These are phyloP conservation scores for Stylonectria norvegica DNA, from an alignment of 2,329 filamentous ascomycete species.

Conservation along the genomic window DNA sequence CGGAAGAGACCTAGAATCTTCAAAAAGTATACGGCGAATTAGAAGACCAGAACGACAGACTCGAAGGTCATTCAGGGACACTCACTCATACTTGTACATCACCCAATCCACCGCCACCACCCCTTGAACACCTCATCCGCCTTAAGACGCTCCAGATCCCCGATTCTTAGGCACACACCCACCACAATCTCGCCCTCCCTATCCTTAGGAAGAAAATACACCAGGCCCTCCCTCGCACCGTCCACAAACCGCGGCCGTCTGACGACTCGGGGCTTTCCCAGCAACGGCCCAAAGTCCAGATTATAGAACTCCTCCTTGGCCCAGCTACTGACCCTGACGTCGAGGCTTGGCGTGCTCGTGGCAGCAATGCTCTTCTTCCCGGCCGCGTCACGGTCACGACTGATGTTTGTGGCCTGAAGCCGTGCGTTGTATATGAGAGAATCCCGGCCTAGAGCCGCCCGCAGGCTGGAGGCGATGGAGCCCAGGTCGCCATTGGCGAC, in stretches of 20 bases:
- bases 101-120: too few species aligned
- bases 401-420: slow-evolving; percentile 40
- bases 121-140: slow-evolving; percentile 42
- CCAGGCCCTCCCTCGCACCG: slow-evolving; percentile 44
- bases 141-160: slow-evolving; percentile 45
- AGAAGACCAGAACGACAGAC: too few species aligned
- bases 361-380: slow-evolving; percentile 34
- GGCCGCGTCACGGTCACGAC: slow-evolving; percentile 33
- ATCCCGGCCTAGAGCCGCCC: slow-evolving; percentile 35
- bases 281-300: slow-evolving; percentile 44
- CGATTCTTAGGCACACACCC: slow-evolving; percentile 43
- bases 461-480: slow-evolving; percentile 36
- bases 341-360: slow-evolving; percentile 34
- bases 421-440: slow-evolving; percentile 36
- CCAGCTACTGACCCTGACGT: slow-evolving; percentile 56
- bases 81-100: too few species aligned
- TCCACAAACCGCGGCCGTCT: slow-evolving; percentile 45
- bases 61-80: too few species aligned
- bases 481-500: too few species aligned
- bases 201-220: slow-evolving; percentile 48
- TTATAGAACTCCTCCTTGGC: slow-evolving; percentile 43
- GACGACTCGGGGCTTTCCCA: slow-evolving; percentile 46
- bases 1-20: too few species aligned
- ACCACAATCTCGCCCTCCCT: slow-evolving; percentile 42
- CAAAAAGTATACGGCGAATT: too few species aligned